Conservation (phyloP, 441 rosid species). For the Daphne laureola region DNA sequence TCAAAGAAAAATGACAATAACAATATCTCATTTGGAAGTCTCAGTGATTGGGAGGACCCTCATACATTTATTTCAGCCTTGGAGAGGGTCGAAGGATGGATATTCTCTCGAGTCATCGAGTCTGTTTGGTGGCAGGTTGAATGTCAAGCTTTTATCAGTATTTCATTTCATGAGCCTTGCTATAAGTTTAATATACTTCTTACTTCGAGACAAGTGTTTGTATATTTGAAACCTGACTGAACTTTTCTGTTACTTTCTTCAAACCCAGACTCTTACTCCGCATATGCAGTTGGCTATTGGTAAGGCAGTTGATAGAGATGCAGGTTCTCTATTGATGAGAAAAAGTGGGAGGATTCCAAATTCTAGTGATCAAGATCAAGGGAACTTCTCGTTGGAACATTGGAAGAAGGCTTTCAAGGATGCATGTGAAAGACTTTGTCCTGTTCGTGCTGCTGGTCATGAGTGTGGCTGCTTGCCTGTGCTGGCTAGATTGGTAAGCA, state of each 20-base stretch:
- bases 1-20: constrained; percentile 30
- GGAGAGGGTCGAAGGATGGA: constrained; percentile 90
- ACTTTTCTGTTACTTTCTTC: constrained; percentile 19
- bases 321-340: constrained; percentile 40
- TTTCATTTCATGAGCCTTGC: neutral
- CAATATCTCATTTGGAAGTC: constrained; percentile 16
- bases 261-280: constrained; percentile 79
- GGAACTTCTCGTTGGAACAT: constrained; percentile 63
- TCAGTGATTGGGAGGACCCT: constrained; percentile 57
- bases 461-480: constrained; percentile 83
- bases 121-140: constrained; percentile 99
- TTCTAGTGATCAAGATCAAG: constrained; percentile 50
- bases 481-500: constrained; percentile 76
- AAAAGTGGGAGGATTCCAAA: constrained; percentile 33
- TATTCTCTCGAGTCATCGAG: constrained; percentile 82
- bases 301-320: constrained; percentile 25
- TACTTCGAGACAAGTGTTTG: too few relatives aligned
- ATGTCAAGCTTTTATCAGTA: constrained; percentile 2
- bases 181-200: constrained; percentile 2
- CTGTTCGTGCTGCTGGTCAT: constrained; percentile 86
- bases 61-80: constrained; percentile 48
- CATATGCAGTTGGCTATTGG: constrained; percentile 72
- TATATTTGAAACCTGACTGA: too few relatives aligned
- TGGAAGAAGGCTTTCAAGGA: constrained; percentile 96
- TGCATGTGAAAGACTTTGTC: constrained; percentile 93